Evolutionary conservation across 495 filamentous ascomycete species (phyloP).

Genomic region (Podospora conica): DNA sequence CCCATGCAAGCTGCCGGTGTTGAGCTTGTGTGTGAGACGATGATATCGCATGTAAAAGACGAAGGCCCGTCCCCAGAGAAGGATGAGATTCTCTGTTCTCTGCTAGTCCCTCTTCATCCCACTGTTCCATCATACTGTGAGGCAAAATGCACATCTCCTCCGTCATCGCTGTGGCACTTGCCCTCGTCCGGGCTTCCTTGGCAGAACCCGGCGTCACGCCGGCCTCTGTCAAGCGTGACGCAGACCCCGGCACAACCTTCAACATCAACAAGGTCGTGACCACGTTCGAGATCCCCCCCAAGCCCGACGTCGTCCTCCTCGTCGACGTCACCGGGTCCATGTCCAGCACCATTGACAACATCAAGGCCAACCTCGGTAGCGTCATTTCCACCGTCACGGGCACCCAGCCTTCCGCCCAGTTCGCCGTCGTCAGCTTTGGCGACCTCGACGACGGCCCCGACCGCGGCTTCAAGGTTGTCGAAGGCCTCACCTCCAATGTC

Average conservation of each 20-base stretch:
- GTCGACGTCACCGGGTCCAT: conserved; percentile 11
- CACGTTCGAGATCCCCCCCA: conserved; percentile 7
- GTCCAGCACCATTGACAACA: conserved; percentile 7
- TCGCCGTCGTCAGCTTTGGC: conserved; percentile 10
- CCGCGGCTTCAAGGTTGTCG: conserved; percentile 4
- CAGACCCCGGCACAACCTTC: conserved; percentile 8
- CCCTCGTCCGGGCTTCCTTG: background rate
- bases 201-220: conserved; percentile 3
- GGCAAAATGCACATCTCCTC: conserved; percentile 2
- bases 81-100: background rate
- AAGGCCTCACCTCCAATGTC: background rate
- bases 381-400: conserved; percentile 6
- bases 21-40: background rate
- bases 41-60: background rate
- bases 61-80: background rate
- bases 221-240: background rate
- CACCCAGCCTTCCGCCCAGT: conserved; percentile 5
- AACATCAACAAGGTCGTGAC: conserved; percentile 5
- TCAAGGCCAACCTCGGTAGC: conserved; percentile 3
- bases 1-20: background rate
- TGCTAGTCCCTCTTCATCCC: background rate
- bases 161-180: background rate
- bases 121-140: background rate
- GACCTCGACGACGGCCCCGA: conserved; percentile 7
- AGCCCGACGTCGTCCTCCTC: conserved; percentile 10